Evolutionary conservation across 768 basidiomycete genomes (phyloP).

Genomic region (Daedaleopsis sinensis): DNA sequence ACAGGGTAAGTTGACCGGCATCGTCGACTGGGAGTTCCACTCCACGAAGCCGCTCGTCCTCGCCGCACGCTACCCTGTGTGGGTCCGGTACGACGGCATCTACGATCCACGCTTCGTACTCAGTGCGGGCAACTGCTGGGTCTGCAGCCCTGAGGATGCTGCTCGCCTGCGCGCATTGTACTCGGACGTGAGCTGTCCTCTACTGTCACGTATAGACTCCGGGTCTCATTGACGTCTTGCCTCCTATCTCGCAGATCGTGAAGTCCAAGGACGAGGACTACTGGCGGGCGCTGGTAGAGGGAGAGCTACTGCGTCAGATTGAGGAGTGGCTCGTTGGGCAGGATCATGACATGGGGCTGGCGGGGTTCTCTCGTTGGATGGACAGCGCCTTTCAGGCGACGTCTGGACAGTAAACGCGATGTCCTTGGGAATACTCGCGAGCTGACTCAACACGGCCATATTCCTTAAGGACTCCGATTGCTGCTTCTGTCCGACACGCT

Average conservation of each 20-base stretch:
- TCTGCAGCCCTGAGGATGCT: slow-evolving; percentile 3
- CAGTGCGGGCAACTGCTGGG: slow-evolving; percentile 2
- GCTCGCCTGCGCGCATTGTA: slow-evolving; percentile 5
- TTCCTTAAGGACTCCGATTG: no score
- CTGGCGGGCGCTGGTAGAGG: background rate
- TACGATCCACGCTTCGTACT: slow-evolving; percentile 18
- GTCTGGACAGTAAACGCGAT: no score
- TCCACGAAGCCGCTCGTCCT: slow-evolving; percentile 24
- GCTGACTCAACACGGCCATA: no score
- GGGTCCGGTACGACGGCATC: slow-evolving; percentile 28
- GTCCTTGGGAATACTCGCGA: no score
- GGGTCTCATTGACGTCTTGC: background rate
- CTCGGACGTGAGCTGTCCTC: slow-evolving; percentile 1
- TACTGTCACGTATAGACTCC: no score
- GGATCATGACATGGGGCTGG: background rate
- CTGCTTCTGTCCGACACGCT: no score
- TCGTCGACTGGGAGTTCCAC: slow-evolving; percentile 31
- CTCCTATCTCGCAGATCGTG: background rate
- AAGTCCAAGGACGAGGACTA: background rate
- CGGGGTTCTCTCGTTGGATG: background rate
- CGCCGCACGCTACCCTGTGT: slow-evolving; percentile 28
- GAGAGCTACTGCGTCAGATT: background rate
- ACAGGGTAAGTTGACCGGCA: slow-evolving; percentile 19
- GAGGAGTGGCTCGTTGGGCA: background rate
- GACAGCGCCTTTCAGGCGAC: background rate